These are phyloP conservation scores for Colletotrichum plurivorum DNA, from an alignment of 2,329 filamentous ascomycete genomes.

Conservation along the genomic window DNA sequence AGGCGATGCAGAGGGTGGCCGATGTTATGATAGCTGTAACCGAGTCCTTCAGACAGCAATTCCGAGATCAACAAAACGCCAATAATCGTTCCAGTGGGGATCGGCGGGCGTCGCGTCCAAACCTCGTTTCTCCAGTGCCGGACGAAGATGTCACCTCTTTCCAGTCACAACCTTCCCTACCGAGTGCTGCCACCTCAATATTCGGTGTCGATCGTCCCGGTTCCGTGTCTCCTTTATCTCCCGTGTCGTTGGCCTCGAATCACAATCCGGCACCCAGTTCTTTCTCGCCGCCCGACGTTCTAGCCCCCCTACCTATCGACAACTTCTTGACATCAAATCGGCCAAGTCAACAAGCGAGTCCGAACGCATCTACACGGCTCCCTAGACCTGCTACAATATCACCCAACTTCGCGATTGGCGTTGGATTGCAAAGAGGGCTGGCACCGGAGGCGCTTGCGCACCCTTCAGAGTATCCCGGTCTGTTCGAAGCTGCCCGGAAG, in stretches of 20 bases:
- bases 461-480: constrained; percentile 4
- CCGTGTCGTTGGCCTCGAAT: neutral
- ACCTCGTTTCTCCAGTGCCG: neutral
- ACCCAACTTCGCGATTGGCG: neutral
- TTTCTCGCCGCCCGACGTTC: neutral
- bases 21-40: constrained; percentile 33
- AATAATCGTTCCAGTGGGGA: neutral
- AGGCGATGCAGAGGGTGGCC: constrained; percentile 24
- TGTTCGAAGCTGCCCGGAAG: constrained; percentile 25
- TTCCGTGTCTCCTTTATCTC: neutral
- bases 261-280: neutral
- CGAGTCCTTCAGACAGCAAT: constrained; percentile 30
- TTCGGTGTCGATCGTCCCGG: neutral
- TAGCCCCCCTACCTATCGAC: neutral
- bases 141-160: neutral
- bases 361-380: neutral
- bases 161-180: neutral
- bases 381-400: neutral
- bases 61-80: constrained; percentile 7
- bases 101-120: constrained; percentile 7
- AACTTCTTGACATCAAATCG: neutral
- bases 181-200: neutral
- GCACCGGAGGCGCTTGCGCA: constrained; percentile 1
- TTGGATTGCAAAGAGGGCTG: neutral
- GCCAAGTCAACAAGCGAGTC: too few relatives aligned